Evolutionary conservation across 179 eudicot species (phyloP).

Genomic region (Amaranthus tricolor): DNA sequence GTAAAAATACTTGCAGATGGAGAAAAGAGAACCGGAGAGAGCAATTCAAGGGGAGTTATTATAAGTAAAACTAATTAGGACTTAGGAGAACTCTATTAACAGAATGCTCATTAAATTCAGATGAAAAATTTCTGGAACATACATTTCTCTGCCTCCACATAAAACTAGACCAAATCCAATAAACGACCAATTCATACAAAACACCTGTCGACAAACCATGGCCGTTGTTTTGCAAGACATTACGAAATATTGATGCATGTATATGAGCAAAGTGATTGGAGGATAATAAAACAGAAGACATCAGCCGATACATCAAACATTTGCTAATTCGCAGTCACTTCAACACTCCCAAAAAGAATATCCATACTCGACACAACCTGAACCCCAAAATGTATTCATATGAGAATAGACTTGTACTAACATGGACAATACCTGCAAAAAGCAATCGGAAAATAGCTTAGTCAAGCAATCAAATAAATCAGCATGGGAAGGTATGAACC

Average conservation of each 20-base stretch:
- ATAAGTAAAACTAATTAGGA: too few relatives aligned
- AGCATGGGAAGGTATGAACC: not conserved
- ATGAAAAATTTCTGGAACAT: not conserved
- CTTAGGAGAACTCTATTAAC: too few relatives aligned
- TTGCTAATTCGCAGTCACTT: conserved; percentile 7
- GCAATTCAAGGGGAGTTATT: too few relatives aligned
- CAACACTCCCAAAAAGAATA: conserved; percentile 13
- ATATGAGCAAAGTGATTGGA: not conserved
- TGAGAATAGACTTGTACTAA: conserved; percentile 4
- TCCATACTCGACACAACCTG: conserved; percentile 5
- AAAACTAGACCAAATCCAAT: not conserved
- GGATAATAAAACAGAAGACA: conserved; percentile 13
- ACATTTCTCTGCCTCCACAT: not conserved
- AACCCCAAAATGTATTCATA: conserved; percentile 25
- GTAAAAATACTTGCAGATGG: too few relatives aligned
- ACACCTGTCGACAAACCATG: conserved; percentile 16
- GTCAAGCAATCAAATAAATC: conserved; percentile 7
- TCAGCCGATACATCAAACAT: conserved; percentile 13
- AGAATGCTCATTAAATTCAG: too few relatives aligned
- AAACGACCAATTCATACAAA: not conserved
- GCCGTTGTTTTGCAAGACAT: conserved; percentile 2
- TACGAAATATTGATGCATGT: not conserved
- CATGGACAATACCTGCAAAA: conserved; percentile 18
- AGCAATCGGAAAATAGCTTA: not conserved
- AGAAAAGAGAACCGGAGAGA: too few relatives aligned